These are phyloP conservation scores for Mortierella sp. DNA, from an alignment of 371 early-diverging fungal genomes.

Conservation along the genomic window DNA sequence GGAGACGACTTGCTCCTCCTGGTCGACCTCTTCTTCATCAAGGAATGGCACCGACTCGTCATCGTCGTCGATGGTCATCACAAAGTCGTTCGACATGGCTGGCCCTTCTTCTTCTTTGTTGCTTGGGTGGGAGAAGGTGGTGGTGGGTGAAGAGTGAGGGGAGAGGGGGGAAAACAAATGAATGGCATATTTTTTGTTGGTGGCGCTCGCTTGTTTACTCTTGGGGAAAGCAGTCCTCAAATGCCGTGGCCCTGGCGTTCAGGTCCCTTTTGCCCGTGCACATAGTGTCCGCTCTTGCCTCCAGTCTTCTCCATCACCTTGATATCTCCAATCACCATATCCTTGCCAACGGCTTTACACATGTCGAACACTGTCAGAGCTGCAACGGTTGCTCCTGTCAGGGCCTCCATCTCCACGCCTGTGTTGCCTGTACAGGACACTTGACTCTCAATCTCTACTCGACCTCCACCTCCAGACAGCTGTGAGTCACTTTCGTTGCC, in stretches of 20 bases:
- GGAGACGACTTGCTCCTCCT: conserved; percentile 48
- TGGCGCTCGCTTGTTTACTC: neutral
- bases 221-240: neutral
- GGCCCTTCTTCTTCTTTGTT: neutral
- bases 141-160: neutral
- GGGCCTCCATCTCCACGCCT: conserved; percentile 95
- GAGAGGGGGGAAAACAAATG: neutral
- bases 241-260: conserved; percentile 25
- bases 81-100: conserved; percentile 65
- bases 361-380: conserved; percentile 60
- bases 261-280: conserved; percentile 36
- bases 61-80: conserved; percentile 85
- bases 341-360: conserved; percentile 60
- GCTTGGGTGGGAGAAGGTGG: neutral
- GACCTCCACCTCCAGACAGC: conserved; percentile 12
- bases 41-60: conserved; percentile 66
- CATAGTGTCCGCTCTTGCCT: conserved; percentile 75
- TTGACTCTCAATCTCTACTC: conserved; percentile 63
- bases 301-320: conserved; percentile 83
- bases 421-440: conserved; percentile 87
- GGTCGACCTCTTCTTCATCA: conserved; percentile 55
- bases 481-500: neutral
- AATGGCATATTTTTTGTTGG: too few species aligned
- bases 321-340: conserved; percentile 65
- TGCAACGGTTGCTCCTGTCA: conserved; percentile 83